Percentiles rank a stretch among this genome's conserved stretches.
These are phyloP conservation scores for Colletotrichum lentis DNA, from an alignment of 2,329 filamentous ascomycete genomes.

Conservation along the genomic window DNA sequence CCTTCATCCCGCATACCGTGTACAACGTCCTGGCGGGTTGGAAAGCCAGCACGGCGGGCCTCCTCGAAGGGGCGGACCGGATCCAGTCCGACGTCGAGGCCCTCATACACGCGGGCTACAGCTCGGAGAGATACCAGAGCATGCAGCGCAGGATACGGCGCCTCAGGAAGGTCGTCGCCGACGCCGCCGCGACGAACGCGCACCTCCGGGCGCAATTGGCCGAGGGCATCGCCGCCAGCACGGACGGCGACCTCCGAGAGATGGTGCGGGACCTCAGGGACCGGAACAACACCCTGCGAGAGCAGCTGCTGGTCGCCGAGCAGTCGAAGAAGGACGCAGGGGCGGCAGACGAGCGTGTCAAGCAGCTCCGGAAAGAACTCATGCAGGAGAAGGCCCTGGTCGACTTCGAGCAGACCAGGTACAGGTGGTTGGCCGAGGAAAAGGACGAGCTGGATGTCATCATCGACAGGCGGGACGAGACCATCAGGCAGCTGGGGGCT, in stretches of 20 bases:
- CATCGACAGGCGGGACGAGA: neutral
- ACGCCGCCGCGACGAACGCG: neutral
- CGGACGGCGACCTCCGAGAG: neutral
- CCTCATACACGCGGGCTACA: constrained; percentile 4
- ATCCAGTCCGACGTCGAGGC: constrained; percentile 2
- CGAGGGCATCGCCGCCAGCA: neutral
- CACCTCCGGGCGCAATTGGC: neutral
- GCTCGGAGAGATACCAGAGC: neutral
- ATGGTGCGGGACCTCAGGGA: neutral
- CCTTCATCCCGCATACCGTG: neutral
- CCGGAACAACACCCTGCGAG: neutral
- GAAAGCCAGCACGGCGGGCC: neutral
- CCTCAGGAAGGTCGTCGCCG: neutral
- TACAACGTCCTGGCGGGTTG: neutral
- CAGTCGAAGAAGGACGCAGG: neutral
- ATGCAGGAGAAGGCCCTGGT: neutral
- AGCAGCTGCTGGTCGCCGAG: neutral
- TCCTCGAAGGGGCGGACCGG: neutral
- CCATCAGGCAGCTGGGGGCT: neutral
- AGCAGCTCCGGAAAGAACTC: neutral
- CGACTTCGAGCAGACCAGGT: neutral
- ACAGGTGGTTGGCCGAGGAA: neutral
- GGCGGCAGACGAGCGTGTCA: neutral
- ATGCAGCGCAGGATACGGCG: constrained; percentile 2
- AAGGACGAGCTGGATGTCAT: neutral